Evolutionary conservation across 1,284 basidiomycete genomes (phyloP).

Genomic region (Leccinum pachyderme): DNA sequence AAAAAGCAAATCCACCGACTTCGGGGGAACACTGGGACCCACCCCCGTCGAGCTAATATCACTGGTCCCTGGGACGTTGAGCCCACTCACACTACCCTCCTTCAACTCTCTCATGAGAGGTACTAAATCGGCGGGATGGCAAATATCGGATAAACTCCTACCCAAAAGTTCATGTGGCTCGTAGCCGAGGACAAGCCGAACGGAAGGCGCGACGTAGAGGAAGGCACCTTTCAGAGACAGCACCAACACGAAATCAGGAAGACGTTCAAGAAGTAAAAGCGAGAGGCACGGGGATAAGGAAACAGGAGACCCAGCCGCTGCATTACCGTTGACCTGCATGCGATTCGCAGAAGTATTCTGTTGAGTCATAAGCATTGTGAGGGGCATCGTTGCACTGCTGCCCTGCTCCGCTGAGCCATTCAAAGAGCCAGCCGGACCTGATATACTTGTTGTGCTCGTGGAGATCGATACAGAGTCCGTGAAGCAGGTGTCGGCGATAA

Average conservation of each 20-base stretch:
- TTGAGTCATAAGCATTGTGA: slow-evolving; percentile 21
- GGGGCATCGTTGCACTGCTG: slow-evolving; percentile 13
- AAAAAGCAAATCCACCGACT: slow-evolving; percentile 75
- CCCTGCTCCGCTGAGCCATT: slow-evolving; percentile 15
- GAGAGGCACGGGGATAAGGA: slow-evolving; percentile 42
- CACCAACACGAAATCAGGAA: slow-evolving; percentile 84
- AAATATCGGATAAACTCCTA: slow-evolving; percentile 72
- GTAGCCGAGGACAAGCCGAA: slow-evolving; percentile 75
- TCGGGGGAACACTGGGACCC: slow-evolving; percentile 14
- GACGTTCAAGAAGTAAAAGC: slow-evolving; percentile 66
- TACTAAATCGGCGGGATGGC: slow-evolving; percentile 87
- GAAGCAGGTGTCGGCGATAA: slow-evolving; percentile 41
- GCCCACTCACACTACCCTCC: slow-evolving; percentile 55
- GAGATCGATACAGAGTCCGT: slow-evolving; percentile 38
- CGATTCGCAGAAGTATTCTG: slow-evolving; percentile 18
- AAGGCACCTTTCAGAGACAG: slow-evolving; percentile 93
- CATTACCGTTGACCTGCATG: slow-evolving; percentile 1
- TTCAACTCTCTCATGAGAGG: slow-evolving; percentile 93
- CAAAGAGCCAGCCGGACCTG: slow-evolving; percentile 20
- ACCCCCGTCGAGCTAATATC: slow-evolving; percentile 15
- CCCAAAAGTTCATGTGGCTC: slow-evolving; percentile 81
- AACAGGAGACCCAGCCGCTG: slow-evolving; percentile 26
- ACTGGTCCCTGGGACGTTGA: slow-evolving; percentile 10
- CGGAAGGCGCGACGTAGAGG: slow-evolving; percentile 87
- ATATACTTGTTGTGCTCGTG: slow-evolving; percentile 33